These are phyloP conservation scores for Oryza coarctata DNA, from an alignment of 176 grass and related monocot species.

Conservation along the genomic window DNA sequence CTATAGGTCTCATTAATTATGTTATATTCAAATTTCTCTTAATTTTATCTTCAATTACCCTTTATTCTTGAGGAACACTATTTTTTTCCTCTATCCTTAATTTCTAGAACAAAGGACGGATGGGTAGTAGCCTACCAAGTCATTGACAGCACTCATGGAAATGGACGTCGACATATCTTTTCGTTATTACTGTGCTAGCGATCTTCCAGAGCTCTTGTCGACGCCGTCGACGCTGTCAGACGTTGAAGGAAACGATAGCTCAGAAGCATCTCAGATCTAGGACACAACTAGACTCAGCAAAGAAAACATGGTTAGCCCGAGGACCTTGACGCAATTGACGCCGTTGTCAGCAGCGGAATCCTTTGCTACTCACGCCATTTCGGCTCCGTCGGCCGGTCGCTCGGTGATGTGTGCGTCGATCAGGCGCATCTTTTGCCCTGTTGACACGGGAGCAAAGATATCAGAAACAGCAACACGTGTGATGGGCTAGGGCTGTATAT, in stretches of 20 bases:
- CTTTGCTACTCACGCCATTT: too few species aligned
- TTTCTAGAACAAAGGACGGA: too few species aligned
- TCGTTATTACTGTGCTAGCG: not conserved
- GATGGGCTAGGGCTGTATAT: too few species aligned
- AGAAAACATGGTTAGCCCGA: not conserved
- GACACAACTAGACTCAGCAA: not conserved
- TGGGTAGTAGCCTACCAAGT: too few species aligned
- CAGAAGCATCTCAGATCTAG: not conserved
- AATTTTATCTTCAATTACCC: too few species aligned
- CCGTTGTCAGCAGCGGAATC: not conserved
- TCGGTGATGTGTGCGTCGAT: not conserved
- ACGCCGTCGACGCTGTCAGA: not conserved
- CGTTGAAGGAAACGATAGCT: not conserved
- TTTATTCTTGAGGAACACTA: too few species aligned
- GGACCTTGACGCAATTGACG: not conserved
- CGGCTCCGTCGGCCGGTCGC: not conserved
- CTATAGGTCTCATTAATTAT: too few species aligned
- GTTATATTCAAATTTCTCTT: too few species aligned
- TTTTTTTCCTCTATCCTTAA: too few species aligned
- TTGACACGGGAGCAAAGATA: not conserved
- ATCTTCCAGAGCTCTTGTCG: not conserved
- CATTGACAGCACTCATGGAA: not conserved
- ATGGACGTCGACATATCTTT: not conserved
- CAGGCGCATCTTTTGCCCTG: not conserved
- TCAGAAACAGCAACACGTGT: not conserved